Percentiles rank a stretch among this genome's conserved stretches.
Evolutionary conservation across 768 basidiomycete genomes (phyloP).

Genomic region (Russula sp.): DNA sequence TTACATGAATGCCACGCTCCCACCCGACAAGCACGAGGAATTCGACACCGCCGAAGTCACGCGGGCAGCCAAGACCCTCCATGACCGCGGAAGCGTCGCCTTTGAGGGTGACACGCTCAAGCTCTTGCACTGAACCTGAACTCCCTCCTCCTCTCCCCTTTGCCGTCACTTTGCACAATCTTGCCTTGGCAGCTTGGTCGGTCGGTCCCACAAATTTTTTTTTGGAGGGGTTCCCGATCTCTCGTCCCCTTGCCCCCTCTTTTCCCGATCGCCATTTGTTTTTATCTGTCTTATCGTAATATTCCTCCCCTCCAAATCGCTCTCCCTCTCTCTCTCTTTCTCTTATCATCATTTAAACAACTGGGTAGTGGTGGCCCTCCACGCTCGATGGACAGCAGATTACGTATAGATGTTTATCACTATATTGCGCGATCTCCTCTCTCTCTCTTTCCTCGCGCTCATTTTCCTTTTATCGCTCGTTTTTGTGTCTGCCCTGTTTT

Average conservation of each 20-base stretch:
- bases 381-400: background rate
- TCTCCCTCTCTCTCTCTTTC: too few relatives aligned
- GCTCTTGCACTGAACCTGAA: constrained; percentile 5
- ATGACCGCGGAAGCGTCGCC: constrained; percentile 26
- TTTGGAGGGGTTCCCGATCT: background rate
- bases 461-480: background rate
- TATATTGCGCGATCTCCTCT: too few relatives aligned
- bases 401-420: background rate
- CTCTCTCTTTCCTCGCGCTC: too few relatives aligned
- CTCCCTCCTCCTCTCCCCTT: too few relatives aligned
- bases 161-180: background rate
- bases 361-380: background rate
- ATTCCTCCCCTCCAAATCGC: background rate
- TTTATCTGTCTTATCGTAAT: background rate
- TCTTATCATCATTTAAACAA: background rate
- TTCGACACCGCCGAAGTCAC: constrained; percentile 69
- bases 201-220: background rate
- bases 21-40: constrained; percentile 72
- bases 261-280: background rate
- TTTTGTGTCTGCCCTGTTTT: background rate
- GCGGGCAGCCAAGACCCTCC: constrained; percentile 28
- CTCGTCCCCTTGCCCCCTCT: background rate
- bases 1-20: constrained; percentile 71
- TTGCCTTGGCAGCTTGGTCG: background rate
- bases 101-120: constrained; percentile 32